Conservation (phyloP, 768 basidiomycete genomes). For the Guyanaporus albipodus region DNA sequence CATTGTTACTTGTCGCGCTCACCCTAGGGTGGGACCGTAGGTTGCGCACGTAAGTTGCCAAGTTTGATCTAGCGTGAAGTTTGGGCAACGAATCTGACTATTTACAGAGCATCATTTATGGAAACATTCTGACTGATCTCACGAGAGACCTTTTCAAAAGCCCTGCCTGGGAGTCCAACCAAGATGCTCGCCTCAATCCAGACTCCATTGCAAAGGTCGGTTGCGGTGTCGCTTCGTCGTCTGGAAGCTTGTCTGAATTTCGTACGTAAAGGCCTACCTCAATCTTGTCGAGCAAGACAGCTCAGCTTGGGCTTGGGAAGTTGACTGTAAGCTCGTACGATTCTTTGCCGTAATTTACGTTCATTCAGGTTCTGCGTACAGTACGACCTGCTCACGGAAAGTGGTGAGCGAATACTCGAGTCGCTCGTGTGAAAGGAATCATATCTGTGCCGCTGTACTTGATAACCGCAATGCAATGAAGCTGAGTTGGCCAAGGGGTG, state of each 20-base stretch:
- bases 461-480: background rate
- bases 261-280: slow-evolving; percentile 50
- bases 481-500: no score
- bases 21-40: slow-evolving; percentile 25
- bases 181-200: slow-evolving; percentile 50
- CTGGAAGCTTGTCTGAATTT: background rate
- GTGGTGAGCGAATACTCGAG: slow-evolving; percentile 33
- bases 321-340: slow-evolving; percentile 54
- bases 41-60: slow-evolving; percentile 58
- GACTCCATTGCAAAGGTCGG: slow-evolving; percentile 67
- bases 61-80: background rate
- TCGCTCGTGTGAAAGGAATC: background rate
- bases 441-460: background rate
- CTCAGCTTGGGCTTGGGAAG: slow-evolving; percentile 76
- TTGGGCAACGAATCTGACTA: background rate
- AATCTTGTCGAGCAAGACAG: slow-evolving; percentile 65
- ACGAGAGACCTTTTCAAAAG: slow-evolving; percentile 29
- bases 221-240: background rate
- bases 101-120: slow-evolving; percentile 64
- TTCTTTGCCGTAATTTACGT: background rate
- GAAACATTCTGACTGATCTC: slow-evolving; percentile 44
- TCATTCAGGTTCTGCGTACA: slow-evolving; percentile 10
- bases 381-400: slow-evolving; percentile 54
- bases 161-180: slow-evolving; percentile 41
- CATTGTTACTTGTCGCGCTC: background rate